Conservation (phyloP, 257 asterid species). For the Penstemon davidsonii region DNA sequence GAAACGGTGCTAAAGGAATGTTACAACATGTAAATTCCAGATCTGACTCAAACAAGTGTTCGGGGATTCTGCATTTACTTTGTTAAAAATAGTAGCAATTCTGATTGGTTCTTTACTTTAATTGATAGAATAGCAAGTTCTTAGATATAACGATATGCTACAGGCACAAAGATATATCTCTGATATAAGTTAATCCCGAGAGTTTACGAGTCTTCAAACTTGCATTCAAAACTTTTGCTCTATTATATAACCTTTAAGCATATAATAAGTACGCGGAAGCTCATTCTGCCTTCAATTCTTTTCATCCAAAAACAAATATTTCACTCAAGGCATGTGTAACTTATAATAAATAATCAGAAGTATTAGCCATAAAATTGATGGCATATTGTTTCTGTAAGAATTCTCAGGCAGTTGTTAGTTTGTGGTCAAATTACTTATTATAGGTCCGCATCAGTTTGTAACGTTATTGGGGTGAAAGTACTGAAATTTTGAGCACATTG, state of each 20-base stretch:
- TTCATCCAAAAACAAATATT: background rate
- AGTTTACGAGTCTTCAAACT: background rate
- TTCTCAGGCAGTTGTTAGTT: background rate
- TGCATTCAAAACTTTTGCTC: background rate
- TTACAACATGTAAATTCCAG: background rate
- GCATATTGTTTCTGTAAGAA: background rate
- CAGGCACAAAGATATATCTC: background rate
- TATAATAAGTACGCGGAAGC: background rate
- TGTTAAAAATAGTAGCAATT: background rate
- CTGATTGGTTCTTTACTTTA: background rate
- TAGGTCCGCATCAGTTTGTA: background rate
- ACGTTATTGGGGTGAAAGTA: background rate
- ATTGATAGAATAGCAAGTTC: background rate
- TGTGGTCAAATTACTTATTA: background rate
- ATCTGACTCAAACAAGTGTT: background rate
- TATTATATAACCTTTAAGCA: background rate
- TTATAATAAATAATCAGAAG: too few species aligned
- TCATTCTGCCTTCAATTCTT: background rate
- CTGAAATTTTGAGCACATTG: background rate
- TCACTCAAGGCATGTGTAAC: too few species aligned
- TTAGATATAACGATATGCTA: background rate
- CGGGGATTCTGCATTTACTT: conserved; percentile 17
- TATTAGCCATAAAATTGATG: too few species aligned
- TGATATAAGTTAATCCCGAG: background rate
- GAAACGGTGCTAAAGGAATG: conserved; percentile 1